These are phyloP conservation scores for Tetrahymena borealis DNA, from an alignment of 73 alveolate species.

Conservation along the genomic window DNA sequence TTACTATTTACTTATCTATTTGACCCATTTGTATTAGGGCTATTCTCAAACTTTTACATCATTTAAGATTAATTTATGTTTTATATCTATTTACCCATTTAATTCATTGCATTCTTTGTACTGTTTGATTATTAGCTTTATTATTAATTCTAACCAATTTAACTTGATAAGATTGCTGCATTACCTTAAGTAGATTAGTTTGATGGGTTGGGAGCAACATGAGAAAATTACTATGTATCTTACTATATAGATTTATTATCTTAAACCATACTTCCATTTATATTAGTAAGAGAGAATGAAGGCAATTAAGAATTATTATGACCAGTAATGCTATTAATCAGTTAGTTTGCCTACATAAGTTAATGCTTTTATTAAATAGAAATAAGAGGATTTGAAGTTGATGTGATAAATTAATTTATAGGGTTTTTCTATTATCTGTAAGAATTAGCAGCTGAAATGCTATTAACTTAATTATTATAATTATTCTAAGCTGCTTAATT, in stretches of 20 bases:
- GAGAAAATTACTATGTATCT: not conserved
- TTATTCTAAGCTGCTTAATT: not conserved
- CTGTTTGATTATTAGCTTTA: not conserved
- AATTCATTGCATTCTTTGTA: not conserved
- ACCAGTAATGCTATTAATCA: not conserved
- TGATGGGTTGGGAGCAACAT: not conserved
- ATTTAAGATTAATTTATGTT: not conserved
- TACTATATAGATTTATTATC: not conserved
- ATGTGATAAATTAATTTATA: not conserved
- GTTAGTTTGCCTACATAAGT: not conserved
- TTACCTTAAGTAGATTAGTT: not conserved
- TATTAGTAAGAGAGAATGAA: not conserved
- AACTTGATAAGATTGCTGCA: not conserved
- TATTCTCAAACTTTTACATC: not conserved
- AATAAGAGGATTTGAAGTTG: not conserved
- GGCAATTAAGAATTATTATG: no score
- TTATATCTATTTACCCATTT: not conserved
- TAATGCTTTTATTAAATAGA: not conserved
- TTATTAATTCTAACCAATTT: not conserved
- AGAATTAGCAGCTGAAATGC: not conserved
- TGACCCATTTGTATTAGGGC: not conserved
- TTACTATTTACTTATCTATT: not conserved
- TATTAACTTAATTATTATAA: not conserved
- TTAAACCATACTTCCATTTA: not conserved
- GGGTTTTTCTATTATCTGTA: not conserved